Base-by-base conservation (phyloP, 1,139 yeast genomes). In the Kodamaea suecica region DNA sequence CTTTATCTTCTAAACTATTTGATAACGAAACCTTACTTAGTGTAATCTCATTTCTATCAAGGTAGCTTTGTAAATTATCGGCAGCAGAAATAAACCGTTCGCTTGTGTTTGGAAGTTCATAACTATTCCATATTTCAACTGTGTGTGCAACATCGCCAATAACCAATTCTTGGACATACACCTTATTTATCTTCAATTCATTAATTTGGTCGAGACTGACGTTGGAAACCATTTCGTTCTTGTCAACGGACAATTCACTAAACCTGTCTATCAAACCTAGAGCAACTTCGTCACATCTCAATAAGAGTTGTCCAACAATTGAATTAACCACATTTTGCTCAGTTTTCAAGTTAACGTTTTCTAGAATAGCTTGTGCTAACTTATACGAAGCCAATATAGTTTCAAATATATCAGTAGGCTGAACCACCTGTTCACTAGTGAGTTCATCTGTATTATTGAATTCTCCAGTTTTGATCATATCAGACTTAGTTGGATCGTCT, bases 81-180 rank as follows among this genome's bases (percentile, higher is more conserved):
- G 70, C 62, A 3, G 70, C 70, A 38, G 57, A 46, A 58, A 72
- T 54, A 31, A 59, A 59, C 31, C 61, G 56, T 31, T 69, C 74
- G 0, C 68, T 51, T 1, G 54, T 48, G 3, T 52, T 46, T 0
- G 66, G 64, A 3, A 61, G 40, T 8, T 27, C 27, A 3, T 29
- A 30, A 17, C 38, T 41, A 21, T 47, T 50, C 75, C 75, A 57
- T 2, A 52, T 13, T 4, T 36, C 49, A 32, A 57, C 30, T 11
- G 58, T 16, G 6, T 36, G 37, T n/a, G 37, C 48, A 4, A 53
- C 37, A 38, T 49, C 45, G 36, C 44, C 45, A 5, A 29, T 23
- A 3, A 47, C 42, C 4, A 60, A 29, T 10, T 61, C 58, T 31
- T 51, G 31, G 29, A 68, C 42, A 25, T 47, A 49, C n/a, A 53